Base-by-base conservation (phyloP, 2,329 filamentous ascomycete genomes). In the Erysiphe neolycopersici region DNA sequence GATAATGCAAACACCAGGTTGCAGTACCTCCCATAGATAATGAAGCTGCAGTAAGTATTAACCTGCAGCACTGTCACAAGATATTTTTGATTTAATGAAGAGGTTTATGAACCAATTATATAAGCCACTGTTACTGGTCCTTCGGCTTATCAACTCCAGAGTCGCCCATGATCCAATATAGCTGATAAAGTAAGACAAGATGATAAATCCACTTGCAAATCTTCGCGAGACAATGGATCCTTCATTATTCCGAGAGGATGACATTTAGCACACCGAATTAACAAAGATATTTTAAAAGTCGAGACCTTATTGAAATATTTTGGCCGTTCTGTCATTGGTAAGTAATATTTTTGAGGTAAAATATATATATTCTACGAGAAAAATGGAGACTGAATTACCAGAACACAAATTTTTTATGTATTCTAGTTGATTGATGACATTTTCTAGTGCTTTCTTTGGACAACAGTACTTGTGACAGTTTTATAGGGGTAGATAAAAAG, bases 1-100 rank as follows among this genome's bases (percentile, higher is more conserved):
- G 77, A 53, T 80, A 87, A 56, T 89, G 81, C 69, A 80, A 79
- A 52, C 69, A 77, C 76, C 75, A 82, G 46, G 79, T 79, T 35
- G 76, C 65, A 47, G 82, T 72, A 2, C 75, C 77, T 8, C 78
- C 78, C 76, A 83, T 81, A 3, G 72, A 69, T 22, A 80, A 61
- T 4, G 77, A 71, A 5, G 77, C 70, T 32, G 69, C 68, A 12
- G 74, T 51, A 3, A 83, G 63, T 1, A 80, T 62, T 48, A 75
- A 64, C 60, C 74, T 76, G 48, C 14, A 26, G 4, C 12, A 38
- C n/a, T 9, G 22, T 46, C 17, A 47, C 17, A 31, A 3, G 14
- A 18, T 17, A n/a, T 13, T 35, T 26, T 36, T 4, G 35, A 32
- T 14, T 44, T 11, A 36, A 9, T 12, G 6, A 42, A 41, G 19